These are phyloP conservation scores for Fusarium euwallaceae DNA, from an alignment of 2,329 filamentous ascomycete species.

Conservation along the genomic window DNA sequence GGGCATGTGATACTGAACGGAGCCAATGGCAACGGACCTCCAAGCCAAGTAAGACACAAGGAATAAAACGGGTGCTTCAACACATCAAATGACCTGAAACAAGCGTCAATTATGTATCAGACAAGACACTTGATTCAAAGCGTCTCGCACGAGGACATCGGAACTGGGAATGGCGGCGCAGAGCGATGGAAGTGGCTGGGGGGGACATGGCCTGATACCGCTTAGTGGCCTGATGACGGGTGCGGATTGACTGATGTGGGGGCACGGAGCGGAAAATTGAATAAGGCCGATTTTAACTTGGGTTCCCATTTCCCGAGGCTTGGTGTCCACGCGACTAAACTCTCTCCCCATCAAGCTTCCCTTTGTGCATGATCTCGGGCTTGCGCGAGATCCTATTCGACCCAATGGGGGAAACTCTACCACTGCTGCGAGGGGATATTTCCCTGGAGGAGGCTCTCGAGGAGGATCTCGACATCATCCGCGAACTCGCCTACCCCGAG, in stretches of 20 bases:
- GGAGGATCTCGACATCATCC: conserved; percentile 25
- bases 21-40: background rate
- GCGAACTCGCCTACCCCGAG: conserved; percentile 20
- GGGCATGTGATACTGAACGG: background rate
- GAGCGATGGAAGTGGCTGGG: background rate
- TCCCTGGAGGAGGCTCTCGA: conserved; percentile 15
- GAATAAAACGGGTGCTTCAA: background rate
- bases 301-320: conserved; percentile 2
- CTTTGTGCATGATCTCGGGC: conserved; percentile 3
- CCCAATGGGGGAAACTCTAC: conserved; percentile 15
- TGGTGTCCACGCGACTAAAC: background rate
- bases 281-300: conserved; percentile 1
- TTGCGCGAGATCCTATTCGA: conserved; percentile 5
- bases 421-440: conserved; percentile 20
- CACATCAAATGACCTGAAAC: background rate
- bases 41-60: background rate
- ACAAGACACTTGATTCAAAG: background rate
- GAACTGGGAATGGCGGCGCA: background rate
- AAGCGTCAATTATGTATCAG: conserved; percentile 4
- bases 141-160: background rate
- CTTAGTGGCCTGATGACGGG: background rate
- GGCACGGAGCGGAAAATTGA: background rate
- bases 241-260: conserved; percentile 1
- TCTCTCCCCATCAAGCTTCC: conserved; percentile 2
- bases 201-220: background rate